Evolutionary conservation across 1,139 yeast genomes (phyloP), one percentile per base, ranked within the genome.

Genomic region (Geotrichum histeridarum): DNA sequence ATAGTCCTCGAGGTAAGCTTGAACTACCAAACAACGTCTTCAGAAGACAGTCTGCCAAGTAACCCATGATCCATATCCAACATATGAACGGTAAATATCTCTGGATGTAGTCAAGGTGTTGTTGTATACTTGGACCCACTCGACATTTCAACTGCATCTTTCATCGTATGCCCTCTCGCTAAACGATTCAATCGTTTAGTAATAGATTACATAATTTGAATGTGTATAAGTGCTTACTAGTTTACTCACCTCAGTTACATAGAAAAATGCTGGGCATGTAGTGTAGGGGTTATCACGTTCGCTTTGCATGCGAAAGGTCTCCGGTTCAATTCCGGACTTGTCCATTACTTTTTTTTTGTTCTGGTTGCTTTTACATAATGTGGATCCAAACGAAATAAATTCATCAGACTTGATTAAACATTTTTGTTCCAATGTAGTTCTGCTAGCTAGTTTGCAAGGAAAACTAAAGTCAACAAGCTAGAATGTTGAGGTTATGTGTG

Each of bases 281-380:
- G 54, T 51, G 54, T 51, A 51, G 54, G 38, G 54, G 54, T 47
- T 51, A 51, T 51, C 54, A 46, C 54, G 54, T 51, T 46, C 45
- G 51, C 50, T 51, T 51, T 43, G 54, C 54, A 51, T 46, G 50
- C 46, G 45, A 46, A 51, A 51, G 54, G 54, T 32, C 39, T 44
- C 48, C 38, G 38, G 48, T 44, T 44, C 48, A 22, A 44, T 44
- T 44, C 48, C 48, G 48, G 48, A 32, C 39, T 44, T 32, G 36
- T 27, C 45, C 45, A 42, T n/a, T n/a, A n/a, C 14, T 42, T 42
- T 22, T 22, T 22, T 8, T 15, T 42, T 4, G 5, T 18, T n/a
- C 17, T 42, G 8, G 7, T 42, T 14, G 4, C 2, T 8, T 8
- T 15, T 3, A 14, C 22, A 17, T 7, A 4, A 11, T 32, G 14